Base-by-base conservation (phyloP, 2,329 filamentous ascomycete species). In the Colletotrichum tanaceti region DNA sequence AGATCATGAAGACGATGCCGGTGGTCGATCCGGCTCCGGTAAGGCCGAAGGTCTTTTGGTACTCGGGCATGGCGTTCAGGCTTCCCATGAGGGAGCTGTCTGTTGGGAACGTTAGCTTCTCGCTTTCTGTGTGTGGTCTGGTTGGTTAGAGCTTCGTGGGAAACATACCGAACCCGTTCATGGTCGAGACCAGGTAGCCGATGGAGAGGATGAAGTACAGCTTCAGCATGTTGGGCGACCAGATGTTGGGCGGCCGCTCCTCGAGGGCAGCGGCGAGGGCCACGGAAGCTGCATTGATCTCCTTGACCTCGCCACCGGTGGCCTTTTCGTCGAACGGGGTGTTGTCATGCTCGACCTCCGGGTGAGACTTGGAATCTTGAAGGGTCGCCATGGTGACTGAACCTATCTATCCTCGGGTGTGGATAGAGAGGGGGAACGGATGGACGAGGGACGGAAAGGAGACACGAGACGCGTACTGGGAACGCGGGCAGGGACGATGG, bases 61-160 rank as follows among this genome's bases (percentile, higher is more conserved):
- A 85, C 35, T 79, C 76, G 39, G 77, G 72, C 80, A 85, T 84
- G 58, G 82, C 82, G 70, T 85, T 85, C 72, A 84, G 83, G 32
- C 68, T 70, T 38, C 72, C 73, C 72, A 74, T 73, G 43, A 74
- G 66, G 43, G 73, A 73, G 44, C 85, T 85, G 74, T 89, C 87
- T 74, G 43, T 13, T 5, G n/a, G 4, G 4, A 7, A 5, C 10
- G 18, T 61, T 28, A 52, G 62, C 18, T n/a, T 39, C 5, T 6
- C 3, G 10, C 6, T 18, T n/a, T 14, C 1, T 3, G 18, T 22
- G 6, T 0, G 10, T 2, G 13, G 2, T 16, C 10, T 5, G 7
- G 47, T 0, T 4, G 22, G 7, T 32, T 9, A 32, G 7, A 10
- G 28, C 28, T 32, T 32, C 7, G 28, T 32, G 28, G 28, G 28